Base-by-base conservation (phyloP, 2,329 filamentous ascomycete species). In the Colletotrichum cuscutae region DNA sequence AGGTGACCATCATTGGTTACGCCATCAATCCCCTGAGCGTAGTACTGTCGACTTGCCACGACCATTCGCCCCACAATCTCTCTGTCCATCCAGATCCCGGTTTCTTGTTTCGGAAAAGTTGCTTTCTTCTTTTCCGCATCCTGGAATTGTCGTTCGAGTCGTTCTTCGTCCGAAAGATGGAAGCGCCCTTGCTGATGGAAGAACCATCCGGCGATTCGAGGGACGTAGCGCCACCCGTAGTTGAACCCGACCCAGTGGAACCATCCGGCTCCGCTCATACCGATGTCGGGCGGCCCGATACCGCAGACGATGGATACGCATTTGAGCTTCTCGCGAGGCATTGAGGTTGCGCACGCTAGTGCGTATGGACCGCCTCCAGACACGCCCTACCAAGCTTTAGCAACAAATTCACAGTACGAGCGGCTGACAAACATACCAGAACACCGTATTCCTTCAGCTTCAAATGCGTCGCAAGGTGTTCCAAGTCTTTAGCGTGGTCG, bases 281-380 rank as follows among this genome's bases (percentile, higher is more conserved):
- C 77, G 5, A 78, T 71, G 37, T 74, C 76, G 4, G 61, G 65
- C 37, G 77, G 76, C 5, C 75, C 76, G 13, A 78, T 74, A 3
- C 77, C 77, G 15, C 72, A 73, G 1, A 78, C 72, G 28, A 78
- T 73, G 28, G 68, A 42, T 5, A 78, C 72, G 13, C 64, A 65
- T 28, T 64, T 65, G 46, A 75, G 73, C 13, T 70, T 74, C 3
- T 76, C 73, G 2, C 32, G 53, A 22, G 73, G 60, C 53, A 76
- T 58, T n/a, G 65, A 30, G 30, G 11, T 24, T 8, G 75, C 68
- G 24, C 77, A 77, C 0, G 75, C 77, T 11, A 78, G 72, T 0
- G 75, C 77, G n/a, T 72, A 78, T 1, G 76, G 76, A 0, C 75
- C 75, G 11, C 77, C 77, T 2, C 76, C 77, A 0, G 76, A 77